phyloP scores from a whole-genome alignment of 1,284 basidiomycete species.

The Boletus albobrunnescens region DNA sequence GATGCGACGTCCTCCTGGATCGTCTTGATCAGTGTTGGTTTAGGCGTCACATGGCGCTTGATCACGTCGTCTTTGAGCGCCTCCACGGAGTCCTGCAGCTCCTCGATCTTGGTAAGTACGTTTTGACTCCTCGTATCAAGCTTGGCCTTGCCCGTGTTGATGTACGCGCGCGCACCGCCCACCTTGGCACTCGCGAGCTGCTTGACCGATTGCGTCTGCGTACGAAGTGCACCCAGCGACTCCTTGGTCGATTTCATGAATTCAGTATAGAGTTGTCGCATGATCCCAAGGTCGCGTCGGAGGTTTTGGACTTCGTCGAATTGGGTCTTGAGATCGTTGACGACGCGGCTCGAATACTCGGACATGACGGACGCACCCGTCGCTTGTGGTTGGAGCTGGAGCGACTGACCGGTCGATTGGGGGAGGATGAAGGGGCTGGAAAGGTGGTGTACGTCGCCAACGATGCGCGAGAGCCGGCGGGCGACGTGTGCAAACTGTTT shows the following conservation, averaged over 20 bases:
- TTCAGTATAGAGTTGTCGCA: conserved; percentile 92
- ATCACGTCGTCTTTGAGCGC: conserved; percentile 88
- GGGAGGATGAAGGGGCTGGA: conserved; percentile 42
- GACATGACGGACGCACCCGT: conserved; percentile 70
- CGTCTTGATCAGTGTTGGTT: conserved; percentile 65
- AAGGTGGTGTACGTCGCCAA: conserved; percentile 38
- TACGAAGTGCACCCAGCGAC: conserved; percentile 70
- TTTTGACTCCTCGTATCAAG: conserved; percentile 87
- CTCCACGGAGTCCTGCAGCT: conserved; percentile 91
- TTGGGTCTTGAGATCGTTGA: conserved; percentile 83
- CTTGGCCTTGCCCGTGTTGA: conserved; percentile 88
- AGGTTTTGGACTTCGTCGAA: conserved; percentile 93
- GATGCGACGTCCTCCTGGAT: conserved; percentile 73
- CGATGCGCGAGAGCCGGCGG: conserved; percentile 62
- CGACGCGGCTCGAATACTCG: conserved; percentile 67
- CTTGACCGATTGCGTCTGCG: conserved; percentile 83
- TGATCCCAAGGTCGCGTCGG: conserved; percentile 87
- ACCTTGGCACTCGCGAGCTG: conserved; percentile 81
- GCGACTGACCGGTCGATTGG: conserved; percentile 62
- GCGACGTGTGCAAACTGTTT: conserved; percentile 68
- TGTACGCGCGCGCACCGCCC: conserved; percentile 83
- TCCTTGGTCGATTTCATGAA: conserved; percentile 90
- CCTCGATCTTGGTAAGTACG: conserved; percentile 89
- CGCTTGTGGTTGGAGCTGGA: conserved; percentile 68
- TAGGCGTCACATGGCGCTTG: conserved; percentile 84